These are phyloP conservation scores for Torulaspora maleeae DNA, from an alignment of 805 yeast genomes.

Conservation along the genomic window DNA sequence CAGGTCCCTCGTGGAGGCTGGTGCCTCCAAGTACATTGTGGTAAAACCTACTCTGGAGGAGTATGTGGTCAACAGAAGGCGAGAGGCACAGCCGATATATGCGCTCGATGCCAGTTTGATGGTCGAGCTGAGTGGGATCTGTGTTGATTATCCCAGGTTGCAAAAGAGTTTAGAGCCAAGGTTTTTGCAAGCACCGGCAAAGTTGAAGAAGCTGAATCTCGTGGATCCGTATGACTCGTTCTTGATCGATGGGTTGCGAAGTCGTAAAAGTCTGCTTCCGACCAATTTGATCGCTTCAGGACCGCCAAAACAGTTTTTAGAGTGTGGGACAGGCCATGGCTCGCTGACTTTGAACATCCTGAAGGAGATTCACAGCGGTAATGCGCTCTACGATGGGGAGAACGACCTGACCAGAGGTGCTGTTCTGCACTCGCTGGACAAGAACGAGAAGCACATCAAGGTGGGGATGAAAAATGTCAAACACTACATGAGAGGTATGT, in stretches of 20 bases:
- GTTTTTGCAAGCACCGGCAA: conserved; percentile 3
- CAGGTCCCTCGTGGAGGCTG: conserved; percentile 32
- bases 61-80: conserved; percentile 37
- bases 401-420: conserved; percentile 38
- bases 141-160: conserved; percentile 39
- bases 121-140: conserved; percentile 44
- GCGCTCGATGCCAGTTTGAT: conserved; percentile 47
- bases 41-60: conserved; percentile 45
- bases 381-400: conserved; percentile 33
- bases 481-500: conserved; percentile 43
- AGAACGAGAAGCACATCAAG: conserved; percentile 38
- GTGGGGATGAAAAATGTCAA: conserved; percentile 41
- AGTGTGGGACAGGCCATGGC: conserved; percentile 56
- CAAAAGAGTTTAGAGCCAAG: conserved; percentile 1
- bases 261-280: background rate
- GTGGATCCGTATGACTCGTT: conserved; percentile 7
- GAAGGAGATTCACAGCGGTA: conserved; percentile 42
- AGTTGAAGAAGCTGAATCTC: conserved; percentile 2
- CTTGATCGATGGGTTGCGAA: background rate
- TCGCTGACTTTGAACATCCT: conserved; percentile 44
- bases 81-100: conserved; percentile 51
- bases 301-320: conserved; percentile 41
- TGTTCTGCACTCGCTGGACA: conserved; percentile 44
- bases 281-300: background rate
- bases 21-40: conserved; percentile 32